These are phyloP conservation scores for Arctium minus DNA, from an alignment of 129 eudicot species.

Conservation along the genomic window DNA sequence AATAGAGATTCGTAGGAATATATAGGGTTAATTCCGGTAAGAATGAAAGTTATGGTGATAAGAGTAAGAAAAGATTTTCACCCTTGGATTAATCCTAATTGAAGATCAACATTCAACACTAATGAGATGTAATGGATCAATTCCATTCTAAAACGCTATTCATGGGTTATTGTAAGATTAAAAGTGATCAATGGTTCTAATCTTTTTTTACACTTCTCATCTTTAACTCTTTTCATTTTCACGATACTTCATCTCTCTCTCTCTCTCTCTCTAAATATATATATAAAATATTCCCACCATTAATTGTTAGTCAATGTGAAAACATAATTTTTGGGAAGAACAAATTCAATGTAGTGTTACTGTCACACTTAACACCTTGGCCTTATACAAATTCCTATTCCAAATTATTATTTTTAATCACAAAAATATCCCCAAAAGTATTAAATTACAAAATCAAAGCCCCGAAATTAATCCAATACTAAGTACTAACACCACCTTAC, in stretches of 20 bases:
- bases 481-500: conserved; percentile 9
- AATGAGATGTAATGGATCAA: no score
- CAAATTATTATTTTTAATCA: background rate
- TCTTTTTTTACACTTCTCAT: no score
- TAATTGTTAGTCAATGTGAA: background rate
- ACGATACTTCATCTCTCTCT: no score
- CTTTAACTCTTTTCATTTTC: no score
- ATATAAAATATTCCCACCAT: background rate
- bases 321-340: conserved; percentile 27
- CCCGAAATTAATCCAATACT: conserved; percentile 5
- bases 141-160: no score
- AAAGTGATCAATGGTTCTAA: no score
- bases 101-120: no score
- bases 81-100: no score
- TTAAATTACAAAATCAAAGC: conserved; percentile 7
- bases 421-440: conserved; percentile 15
- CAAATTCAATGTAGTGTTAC: conserved; percentile 24
- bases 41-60: no score
- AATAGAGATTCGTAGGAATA: background rate
- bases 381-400: background rate
- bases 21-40: background rate
- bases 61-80: no score
- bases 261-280: no score
- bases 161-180: no score
- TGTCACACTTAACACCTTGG: conserved; percentile 23